These are phyloP conservation scores for Xylaria sp. DNA, from an alignment of 2,329 filamentous ascomycete genomes.

Conservation along the genomic window DNA sequence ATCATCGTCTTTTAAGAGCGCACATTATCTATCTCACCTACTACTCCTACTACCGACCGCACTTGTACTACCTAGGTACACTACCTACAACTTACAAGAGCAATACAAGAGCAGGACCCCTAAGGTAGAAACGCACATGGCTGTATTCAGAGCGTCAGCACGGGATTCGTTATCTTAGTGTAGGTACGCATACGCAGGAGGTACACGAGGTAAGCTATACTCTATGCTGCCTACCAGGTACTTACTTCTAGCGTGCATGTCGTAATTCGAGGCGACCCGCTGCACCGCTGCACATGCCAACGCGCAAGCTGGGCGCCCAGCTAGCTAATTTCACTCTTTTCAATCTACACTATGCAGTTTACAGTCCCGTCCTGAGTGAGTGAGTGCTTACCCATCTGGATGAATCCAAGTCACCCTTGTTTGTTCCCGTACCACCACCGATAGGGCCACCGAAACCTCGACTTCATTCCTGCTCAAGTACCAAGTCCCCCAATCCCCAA, in stretches of 20 bases:
- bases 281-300: conserved; percentile 28
- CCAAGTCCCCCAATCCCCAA: not conserved
- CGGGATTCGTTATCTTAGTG: conserved; percentile 5
- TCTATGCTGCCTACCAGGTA: conserved; percentile 4
- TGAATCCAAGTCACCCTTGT: conserved; percentile 20
- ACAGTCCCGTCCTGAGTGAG: too few species aligned
- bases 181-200: not conserved
- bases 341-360: too few species aligned
- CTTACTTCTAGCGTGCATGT: not conserved
- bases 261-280: conserved; percentile 23
- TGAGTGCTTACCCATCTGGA: too few species aligned
- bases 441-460: conserved; percentile 25
- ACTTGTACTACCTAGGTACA: not conserved
- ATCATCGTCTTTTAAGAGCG: too few species aligned
- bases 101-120: too few species aligned
- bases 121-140: too few species aligned
- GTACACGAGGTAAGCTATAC: too few species aligned
- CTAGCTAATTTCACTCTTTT: conserved; percentile 22
- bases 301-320: conserved; percentile 7
- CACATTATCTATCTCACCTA: not conserved
- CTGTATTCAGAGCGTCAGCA: not conserved
- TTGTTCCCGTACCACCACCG: conserved; percentile 13
- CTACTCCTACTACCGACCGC: not conserved
- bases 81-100: too few species aligned
- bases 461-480: conserved; percentile 8